Evolutionary conservation across 805 yeast species (phyloP).

Genomic region (Teunomyces barrocoloradensis): DNA sequence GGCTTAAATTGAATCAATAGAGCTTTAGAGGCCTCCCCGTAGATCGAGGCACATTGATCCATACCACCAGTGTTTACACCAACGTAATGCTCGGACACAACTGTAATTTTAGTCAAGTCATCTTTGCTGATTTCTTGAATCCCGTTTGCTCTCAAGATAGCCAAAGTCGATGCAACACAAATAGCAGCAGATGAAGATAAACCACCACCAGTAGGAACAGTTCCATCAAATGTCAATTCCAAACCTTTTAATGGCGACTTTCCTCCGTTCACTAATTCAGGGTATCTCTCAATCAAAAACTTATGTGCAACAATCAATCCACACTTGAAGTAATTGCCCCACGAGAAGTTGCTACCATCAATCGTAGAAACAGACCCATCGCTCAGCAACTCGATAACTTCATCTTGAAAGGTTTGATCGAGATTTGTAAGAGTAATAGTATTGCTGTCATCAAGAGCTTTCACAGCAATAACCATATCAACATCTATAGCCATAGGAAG

Average conservation of each 20-base stretch:
- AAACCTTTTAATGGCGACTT: constrained; percentile 42
- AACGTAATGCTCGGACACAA: constrained; percentile 64
- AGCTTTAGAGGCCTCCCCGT: constrained; percentile 58
- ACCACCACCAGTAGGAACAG: constrained; percentile 73
- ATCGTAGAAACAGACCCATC: constrained; percentile 44
- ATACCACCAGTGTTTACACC: constrained; percentile 80
- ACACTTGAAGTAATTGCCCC: constrained; percentile 72
- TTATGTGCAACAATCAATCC: constrained; percentile 60
- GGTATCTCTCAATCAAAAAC: constrained; percentile 35
- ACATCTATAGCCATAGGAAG: constrained; percentile 71
- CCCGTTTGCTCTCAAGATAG: constrained; percentile 54
- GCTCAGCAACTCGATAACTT: constrained; percentile 36
- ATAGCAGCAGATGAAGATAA: constrained; percentile 72
- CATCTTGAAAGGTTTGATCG: constrained; percentile 32
- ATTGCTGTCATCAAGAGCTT: constrained; percentile 14
- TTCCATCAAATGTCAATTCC: constrained; percentile 55
- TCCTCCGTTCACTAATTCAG: constrained; percentile 19
- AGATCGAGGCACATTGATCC: constrained; percentile 74
- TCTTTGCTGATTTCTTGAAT: constrained; percentile 41
- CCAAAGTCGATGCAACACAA: constrained; percentile 61
- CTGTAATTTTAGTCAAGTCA: constrained; percentile 58
- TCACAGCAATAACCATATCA: constrained; percentile 58
- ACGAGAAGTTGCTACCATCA: constrained; percentile 48
- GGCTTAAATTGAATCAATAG: constrained; percentile 63
- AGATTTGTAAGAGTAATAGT: constrained; percentile 30